Base-by-base conservation (phyloP, 2,329 filamentous ascomycete species). In the Fusarium nematophilum region DNA sequence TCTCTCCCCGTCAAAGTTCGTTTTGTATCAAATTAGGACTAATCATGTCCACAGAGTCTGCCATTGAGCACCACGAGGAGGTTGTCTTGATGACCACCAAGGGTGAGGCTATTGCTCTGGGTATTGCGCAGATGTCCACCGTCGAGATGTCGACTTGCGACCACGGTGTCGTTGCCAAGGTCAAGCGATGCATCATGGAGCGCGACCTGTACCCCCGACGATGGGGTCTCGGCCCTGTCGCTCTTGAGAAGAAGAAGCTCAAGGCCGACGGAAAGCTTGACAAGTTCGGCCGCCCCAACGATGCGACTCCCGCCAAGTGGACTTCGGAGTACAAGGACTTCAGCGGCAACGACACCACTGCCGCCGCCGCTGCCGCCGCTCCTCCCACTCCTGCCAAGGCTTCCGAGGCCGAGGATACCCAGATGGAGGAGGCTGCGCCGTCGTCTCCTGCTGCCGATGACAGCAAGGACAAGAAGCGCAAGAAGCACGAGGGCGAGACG, bases 111-210 rank as follows among this genome's bases (percentile, higher is more conserved):
- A 97, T 99, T 72, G 95, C 95, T 56, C 86, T 99, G 59, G 95
- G 91, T 71, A 96, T 97, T 71, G 93, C 95, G 14, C 92, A 96
- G 78, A 99, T 99, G 95, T 97, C 93, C 31, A 96, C 93, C 3
- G 93, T 97, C 42, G 95, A 98, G 81, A 91, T 99, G 79, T 92
- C 92, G 25, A 94, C 93, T 27, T 98, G 95, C 79, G 93, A 98
- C 75, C 95, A 99, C 79, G 95, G 95, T 70, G 93, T 97, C 55
- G 94, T 98, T 56, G 95, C 95, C 70, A 98, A 97, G 85, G 92
- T 99, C 76, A 99, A 99, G 89, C 90, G 95, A 71, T 97, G 93
- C 79, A 99, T 99, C 78, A 99, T 99, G 95, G 95, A 99, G 85
- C 91, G 95, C 71, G 95, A 98, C 76, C 85, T 98, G 56, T 99